Evolutionary conservation across 2,329 filamentous ascomycete species (phyloP), one percentile per base, ranked within the genome.

Genomic region (Xylaria sp.): DNA sequence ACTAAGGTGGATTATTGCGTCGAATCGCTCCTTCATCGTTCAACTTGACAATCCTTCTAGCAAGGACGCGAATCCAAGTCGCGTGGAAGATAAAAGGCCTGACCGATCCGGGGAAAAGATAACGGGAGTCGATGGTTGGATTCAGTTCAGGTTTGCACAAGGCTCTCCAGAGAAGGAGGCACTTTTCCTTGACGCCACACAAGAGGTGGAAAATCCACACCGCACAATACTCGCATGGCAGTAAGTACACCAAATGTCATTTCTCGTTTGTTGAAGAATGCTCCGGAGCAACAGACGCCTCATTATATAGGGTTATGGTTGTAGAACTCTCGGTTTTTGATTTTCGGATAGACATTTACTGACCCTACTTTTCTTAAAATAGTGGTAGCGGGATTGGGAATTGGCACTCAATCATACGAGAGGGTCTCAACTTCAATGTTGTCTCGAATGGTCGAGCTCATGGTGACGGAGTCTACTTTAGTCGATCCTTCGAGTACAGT

Each of bases 361-460:
- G 13, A 69, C 49, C 45, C 7, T 27, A 13, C 27, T 3, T 25
- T 27, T 60, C 15, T 51, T 11, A 51, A 51, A 51, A 58, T 49
- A 69, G 65, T 77, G 94, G 94, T 5, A 96, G 92, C 73, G 77
- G 81, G 0, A 70, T 97, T 2, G 71, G 78, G 2, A 97, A 97
- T 73, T 97, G 94, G 94, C 94, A 97, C 78, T 92, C 90, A 73
- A 97, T 97, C 73, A 88, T 97, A 69, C 88, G 94, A 36, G 88
- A 91, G 66, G 94, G 94, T 0, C 82, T 97, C 5, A 87, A 97
- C 76, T 97, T 89, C 79, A 86, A 87, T 4, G 78, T 86, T 0
- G 79, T 81, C 0, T 47, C 76, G 0, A 80, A 95, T 76, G 94
- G 94, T 0, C 87, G 94, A 67, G 82, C 90, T 1, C 93, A 71